Percentiles rank a stretch among this genome's conserved stretches.
These are phyloP conservation scores for Mycena citricolor DNA, from an alignment of 1,284 basidiomycete genomes.

Conservation along the genomic window DNA sequence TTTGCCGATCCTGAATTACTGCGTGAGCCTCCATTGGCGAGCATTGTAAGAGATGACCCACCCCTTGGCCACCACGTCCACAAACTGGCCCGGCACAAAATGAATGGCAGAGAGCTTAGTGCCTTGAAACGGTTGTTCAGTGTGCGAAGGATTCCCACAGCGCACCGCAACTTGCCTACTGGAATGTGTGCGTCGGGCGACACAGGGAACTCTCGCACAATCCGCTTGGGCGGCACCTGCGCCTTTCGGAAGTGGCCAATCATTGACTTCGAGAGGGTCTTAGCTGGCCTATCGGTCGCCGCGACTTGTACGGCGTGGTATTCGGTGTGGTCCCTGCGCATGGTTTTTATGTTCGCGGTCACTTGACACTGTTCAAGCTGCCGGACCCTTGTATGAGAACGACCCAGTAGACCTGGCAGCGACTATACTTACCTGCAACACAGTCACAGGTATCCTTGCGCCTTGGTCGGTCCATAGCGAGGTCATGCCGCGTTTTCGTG, in stretches of 20 bases:
- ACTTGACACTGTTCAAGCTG: slow-evolving; percentile 86
- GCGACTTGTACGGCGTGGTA: slow-evolving; percentile 89
- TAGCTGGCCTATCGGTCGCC: slow-evolving; percentile 66
- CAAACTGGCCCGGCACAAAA: slow-evolving; percentile 96
- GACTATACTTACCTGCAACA: slow-evolving; percentile 78
- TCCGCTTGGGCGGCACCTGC: slow-evolving; percentile 81
- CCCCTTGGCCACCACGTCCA: slow-evolving; percentile 93
- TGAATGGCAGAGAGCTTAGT: slow-evolving; percentile 90
- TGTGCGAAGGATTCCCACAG: slow-evolving; percentile 5
- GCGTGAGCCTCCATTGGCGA: slow-evolving; percentile 5
- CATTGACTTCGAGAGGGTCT: slow-evolving; percentile 74
- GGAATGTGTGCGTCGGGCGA: slow-evolving; percentile 88
- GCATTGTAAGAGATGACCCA: slow-evolving; percentile 40
- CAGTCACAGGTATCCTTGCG: slow-evolving; percentile 85
- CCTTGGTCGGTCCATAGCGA: slow-evolving; percentile 92
- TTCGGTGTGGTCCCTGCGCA: slow-evolving; percentile 63
- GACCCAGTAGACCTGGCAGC: not conserved
- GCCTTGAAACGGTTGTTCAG: slow-evolving; percentile 63
- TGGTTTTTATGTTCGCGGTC: slow-evolving; percentile 69
- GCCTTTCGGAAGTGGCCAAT: slow-evolving; percentile 87
- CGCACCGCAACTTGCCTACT: slow-evolving; percentile 58
- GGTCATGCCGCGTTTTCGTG: slow-evolving; percentile 95
- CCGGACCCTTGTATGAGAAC: slow-evolving; percentile 11
- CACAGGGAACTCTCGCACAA: slow-evolving; percentile 89
- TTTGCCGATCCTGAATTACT: slow-evolving; percentile 80